Base-by-base conservation (phyloP, 441 rosid genomes). In the Adansonia rubrostipa region DNA sequence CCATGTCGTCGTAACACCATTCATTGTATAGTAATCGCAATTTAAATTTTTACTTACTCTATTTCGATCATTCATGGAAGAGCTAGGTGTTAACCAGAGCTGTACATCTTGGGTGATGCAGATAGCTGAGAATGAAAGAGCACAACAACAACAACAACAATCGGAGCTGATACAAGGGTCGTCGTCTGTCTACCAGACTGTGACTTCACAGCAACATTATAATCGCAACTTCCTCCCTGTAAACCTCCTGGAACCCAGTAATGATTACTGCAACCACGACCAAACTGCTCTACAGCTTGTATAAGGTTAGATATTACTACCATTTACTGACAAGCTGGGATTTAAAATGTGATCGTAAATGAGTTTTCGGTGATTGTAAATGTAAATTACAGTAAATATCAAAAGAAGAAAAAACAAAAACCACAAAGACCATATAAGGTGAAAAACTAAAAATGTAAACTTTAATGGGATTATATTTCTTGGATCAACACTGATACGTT, bases 281-380 rank as follows among this genome's bases (percentile, higher is more conserved):
- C 89, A 87, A 67, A 87, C 90, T 70, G 87, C 94, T 79, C 98
- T 91, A 75, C 98, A 89, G 72, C 94, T 94, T 61, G 98, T 94
- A 85, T 94, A 86, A 87, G 83, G 50, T 73, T 36, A 36, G 40
- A 36, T 79, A 48, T 66, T 19, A 20, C 44, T 54, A 9, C 33
- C 75, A 72, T 40, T 22, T 17, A 33, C 14, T 71, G 9, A 15
- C 22, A 70, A 33, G 14, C 42, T 22, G 5, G 5, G 40, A 14
- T 36, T 14, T 65, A 40, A n/a, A 42, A 1, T 42, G 6, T 19
- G 40, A 17, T 56, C 9, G 5, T 36, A 36, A 4, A 36, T 36
- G 40, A 36, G 5, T 36, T 36, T 36, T 36, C 4, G 40, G 40
- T 36, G 40, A 36, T 36, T 36, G 4, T 36, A 36, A 36, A 36